Evolutionary conservation across 2,329 filamentous ascomycete species (phyloP), one percentile per base, ranked within the genome.

Genomic region (Ceratocystis diversiconidia): DNA sequence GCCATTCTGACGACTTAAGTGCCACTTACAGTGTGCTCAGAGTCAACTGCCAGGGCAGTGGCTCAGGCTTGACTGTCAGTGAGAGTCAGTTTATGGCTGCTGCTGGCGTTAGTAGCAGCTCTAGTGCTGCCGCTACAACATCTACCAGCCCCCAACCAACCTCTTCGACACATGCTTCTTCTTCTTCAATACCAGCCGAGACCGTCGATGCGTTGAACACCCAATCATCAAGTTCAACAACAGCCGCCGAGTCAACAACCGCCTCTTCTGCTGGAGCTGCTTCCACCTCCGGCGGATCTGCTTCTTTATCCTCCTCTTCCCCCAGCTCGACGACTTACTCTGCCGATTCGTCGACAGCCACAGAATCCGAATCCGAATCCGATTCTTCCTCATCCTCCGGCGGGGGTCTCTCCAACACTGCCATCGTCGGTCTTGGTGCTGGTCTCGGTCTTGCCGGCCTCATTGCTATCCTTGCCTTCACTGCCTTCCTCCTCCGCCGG

Each of bases 1-100:
- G 69, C 19, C 30, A 69, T 5, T 74, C 74, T 46, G 69, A 25
- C 25, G 77, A 81, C 57, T 69, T 82, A 5, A 68, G 72, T 15
- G 65, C 70, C 17, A 78, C 79, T 17, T 83, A 79, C 69, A 70
- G 72, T 5, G 78, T 72, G 2, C 75, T 83, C 74, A 67, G 70
- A 2, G 69, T 69, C 15, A 78, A 79, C 10, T 83, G 81, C 70
- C 69, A 71, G 1, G 71, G 74, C 28, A 80, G 78, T 0, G 71
- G 73, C 2, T 80, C 79, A 6, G 76, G 76, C 0, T 70, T 83
- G 22, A 71, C 70, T 30, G 70, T 83, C 0, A 72, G 72, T 17
- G 72, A 78, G 69, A 69, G 72, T 28, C 73, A 77, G 22, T 82
- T 79, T 68, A 65, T 79, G 61, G 67, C 68, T 2, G 70, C 72